Evolutionary conservation across 2,329 filamentous ascomycete genomes (phyloP), one percentile per base, ranked within the genome.

Genomic region (Lasiodiplodia sp.): DNA sequence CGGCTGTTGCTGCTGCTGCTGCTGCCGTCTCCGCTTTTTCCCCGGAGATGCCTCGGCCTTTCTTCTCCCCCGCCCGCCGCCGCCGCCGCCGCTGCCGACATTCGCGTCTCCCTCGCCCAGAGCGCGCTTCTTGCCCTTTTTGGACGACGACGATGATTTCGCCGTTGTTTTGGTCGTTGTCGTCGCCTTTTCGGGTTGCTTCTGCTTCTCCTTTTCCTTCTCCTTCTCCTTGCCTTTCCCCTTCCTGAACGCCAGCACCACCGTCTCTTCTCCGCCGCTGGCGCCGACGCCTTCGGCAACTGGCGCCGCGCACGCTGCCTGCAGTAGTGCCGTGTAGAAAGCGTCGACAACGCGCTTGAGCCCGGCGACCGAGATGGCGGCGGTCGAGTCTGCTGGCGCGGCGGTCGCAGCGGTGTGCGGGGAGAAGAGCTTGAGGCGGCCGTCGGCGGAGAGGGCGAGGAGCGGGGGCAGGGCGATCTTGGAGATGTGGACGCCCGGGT

Each of bases 391-490:
- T 11, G 37, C 53, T 11, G 37, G 38, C 12, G 52, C 65, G 23
- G 52, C 31, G 38, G 18, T 18, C 23, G 47, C 31, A 3, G 55
- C 53, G 1, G 47, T 11, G 76, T 73, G 7, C 73, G 58, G 79
- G 68, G 71, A 71, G 53, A 70, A 81, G 68, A 81, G 67, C 72
- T 83, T 84, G 7, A 83, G 71, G 44, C 78, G 80, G 16, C 82
- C 79, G 28, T 79, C 77, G 67, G 49, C 73, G 73, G 71, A 78
- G 62, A 85, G 72, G 21, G 77, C 76, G 47, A 68, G 51, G 23
- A 68, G 60, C 37, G 60, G 51, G 6, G 58, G 58, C 72, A 84
- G 83, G 47, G 78, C 78, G 68, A 84, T 77, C 57, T 78, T 80
- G 3, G 79, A 75, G 65, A 84, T 75, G n/a, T 77, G 77, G 7